Evolutionary conservation across 495 filamentous ascomycete genomes (phyloP).

Genomic region (Trichocladium uniseriatum): DNA sequence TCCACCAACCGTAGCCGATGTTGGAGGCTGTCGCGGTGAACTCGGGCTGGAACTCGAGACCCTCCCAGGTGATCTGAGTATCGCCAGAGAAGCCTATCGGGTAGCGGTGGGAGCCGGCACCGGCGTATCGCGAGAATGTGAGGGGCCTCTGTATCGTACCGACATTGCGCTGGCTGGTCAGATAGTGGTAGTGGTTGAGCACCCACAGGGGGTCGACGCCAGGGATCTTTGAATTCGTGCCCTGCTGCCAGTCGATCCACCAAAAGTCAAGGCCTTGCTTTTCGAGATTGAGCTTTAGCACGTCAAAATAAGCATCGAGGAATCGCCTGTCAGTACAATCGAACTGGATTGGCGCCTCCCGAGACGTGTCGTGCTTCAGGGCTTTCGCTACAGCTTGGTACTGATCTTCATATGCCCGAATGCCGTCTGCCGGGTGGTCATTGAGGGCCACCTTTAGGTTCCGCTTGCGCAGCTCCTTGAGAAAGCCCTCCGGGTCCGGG

Average conservation of each 20-base stretch:
- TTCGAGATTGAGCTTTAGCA: constrained; percentile 44
- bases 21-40: constrained; percentile 55
- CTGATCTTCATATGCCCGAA: constrained; percentile 42
- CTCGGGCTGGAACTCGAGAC: constrained; percentile 51
- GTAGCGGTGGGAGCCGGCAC: constrained; percentile 50
- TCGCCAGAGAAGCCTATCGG: constrained; percentile 55
- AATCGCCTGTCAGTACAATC: constrained; percentile 44
- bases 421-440: constrained; percentile 48
- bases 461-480: constrained; percentile 35
- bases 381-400: constrained; percentile 44
- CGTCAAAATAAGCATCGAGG: constrained; percentile 48
- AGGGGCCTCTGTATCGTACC: constrained; percentile 20
- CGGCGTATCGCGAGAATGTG: constrained; percentile 48
- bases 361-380: constrained; percentile 34
- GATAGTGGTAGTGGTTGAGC: constrained; percentile 53
- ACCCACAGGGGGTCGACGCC: constrained; percentile 54
- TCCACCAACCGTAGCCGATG: constrained; percentile 59
- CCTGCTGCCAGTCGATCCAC: constrained; percentile 61
- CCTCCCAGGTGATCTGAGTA: constrained; percentile 45
- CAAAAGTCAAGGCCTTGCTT: constrained; percentile 46
- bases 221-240: constrained; percentile 37
- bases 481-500: constrained; percentile 40
- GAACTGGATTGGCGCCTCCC: constrained; percentile 43
- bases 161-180: constrained; percentile 35
- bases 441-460: constrained; percentile 43